Percentiles rank a stretch among this genome's conserved stretches.
phyloP scores from a whole-genome alignment of 164 flowering plant species.

The Malania oleifera region DNA sequence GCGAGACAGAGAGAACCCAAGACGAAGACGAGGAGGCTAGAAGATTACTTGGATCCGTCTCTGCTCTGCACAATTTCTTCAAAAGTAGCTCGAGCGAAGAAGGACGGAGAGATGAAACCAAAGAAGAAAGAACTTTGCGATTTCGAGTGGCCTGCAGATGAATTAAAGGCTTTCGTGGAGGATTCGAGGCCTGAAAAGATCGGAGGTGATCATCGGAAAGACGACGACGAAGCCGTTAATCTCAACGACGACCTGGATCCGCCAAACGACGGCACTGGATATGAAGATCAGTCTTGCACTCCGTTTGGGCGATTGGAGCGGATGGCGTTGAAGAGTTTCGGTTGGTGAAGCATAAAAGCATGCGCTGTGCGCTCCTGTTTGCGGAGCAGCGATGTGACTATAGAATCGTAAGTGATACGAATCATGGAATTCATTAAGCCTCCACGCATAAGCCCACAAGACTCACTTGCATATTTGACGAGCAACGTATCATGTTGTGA shows the following conservation, averaged over 20 bases:
- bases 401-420: too few relatives aligned
- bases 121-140: not conserved
- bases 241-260: slow-evolving; percentile 12
- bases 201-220: not conserved
- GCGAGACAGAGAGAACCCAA: not conserved
- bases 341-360: slow-evolving; percentile 10
- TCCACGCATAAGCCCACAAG: too few relatives aligned
- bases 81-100: slow-evolving; percentile 7
- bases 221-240: slow-evolving; percentile 11
- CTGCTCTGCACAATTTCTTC: slow-evolving; percentile 26
- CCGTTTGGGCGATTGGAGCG: slow-evolving; percentile 22
- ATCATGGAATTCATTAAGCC: too few relatives aligned
- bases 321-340: slow-evolving; percentile 4
- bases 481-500: too few relatives aligned
- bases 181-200: not conserved
- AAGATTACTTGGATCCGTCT: slow-evolving; percentile 32
- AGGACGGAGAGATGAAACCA: not conserved
- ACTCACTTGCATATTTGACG: too few relatives aligned
- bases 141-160: slow-evolving; percentile 24
- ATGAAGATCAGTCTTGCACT: slow-evolving; percentile 6
- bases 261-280: not conserved
- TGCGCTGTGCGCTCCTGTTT: too few relatives aligned
- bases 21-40: slow-evolving; percentile 14
- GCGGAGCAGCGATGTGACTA: too few relatives aligned
- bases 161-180: slow-evolving; percentile 14